A percentile compares a stretch with the other conserved stretches of the same genome.
These are phyloP conservation scores for Sinapis alba DNA, from an alignment of 441 rosid genomes.

Conservation along the genomic window DNA sequence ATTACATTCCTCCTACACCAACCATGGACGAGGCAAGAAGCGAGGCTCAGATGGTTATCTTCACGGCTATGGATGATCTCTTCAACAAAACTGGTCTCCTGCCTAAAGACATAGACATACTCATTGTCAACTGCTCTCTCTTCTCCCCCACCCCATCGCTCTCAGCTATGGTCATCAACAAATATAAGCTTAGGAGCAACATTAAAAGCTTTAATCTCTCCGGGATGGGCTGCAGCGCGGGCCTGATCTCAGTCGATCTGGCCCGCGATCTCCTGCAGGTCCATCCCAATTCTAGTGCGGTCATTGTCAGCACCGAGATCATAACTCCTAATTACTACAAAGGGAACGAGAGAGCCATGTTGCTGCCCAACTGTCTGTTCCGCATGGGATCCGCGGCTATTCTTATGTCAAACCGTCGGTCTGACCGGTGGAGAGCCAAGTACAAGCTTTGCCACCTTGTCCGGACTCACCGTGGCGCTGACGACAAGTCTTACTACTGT, in stretches of 20 bases:
- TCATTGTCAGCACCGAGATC: conserved; percentile 88
- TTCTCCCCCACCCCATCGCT: conserved; percentile 92
- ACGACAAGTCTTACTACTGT: conserved; percentile 77
- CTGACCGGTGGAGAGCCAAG: conserved; percentile 70
- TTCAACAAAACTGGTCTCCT: conserved; percentile 70
- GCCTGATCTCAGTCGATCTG: conserved; percentile 74
- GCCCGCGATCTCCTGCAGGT: conserved; percentile 87
- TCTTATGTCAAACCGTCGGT: conserved; percentile 70
- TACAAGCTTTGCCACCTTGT: conserved; percentile 78
- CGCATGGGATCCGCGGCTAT: conserved; percentile 94
- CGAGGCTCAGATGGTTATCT: conserved; percentile 83
- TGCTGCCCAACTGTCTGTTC: conserved; percentile 90
- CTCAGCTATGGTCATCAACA: conserved; percentile 91
- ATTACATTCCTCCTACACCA: conserved; percentile 84
- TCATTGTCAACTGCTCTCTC: conserved; percentile 84
- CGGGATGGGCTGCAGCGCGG: conserved; percentile 97
- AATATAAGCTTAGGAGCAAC: conserved; percentile 88
- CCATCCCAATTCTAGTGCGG: conserved; percentile 83
- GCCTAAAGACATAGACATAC: conserved; percentile 83
- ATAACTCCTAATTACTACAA: conserved; percentile 84
- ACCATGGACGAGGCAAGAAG: conserved; percentile 79
- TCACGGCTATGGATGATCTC: conserved; percentile 78
- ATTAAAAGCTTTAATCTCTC: conserved; percentile 91
- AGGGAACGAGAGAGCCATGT: conserved; percentile 91
- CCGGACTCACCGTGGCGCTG: conserved; percentile 86